Conservation (phyloP, 208 protist genomes). For the Lotmaria passim region DNA sequence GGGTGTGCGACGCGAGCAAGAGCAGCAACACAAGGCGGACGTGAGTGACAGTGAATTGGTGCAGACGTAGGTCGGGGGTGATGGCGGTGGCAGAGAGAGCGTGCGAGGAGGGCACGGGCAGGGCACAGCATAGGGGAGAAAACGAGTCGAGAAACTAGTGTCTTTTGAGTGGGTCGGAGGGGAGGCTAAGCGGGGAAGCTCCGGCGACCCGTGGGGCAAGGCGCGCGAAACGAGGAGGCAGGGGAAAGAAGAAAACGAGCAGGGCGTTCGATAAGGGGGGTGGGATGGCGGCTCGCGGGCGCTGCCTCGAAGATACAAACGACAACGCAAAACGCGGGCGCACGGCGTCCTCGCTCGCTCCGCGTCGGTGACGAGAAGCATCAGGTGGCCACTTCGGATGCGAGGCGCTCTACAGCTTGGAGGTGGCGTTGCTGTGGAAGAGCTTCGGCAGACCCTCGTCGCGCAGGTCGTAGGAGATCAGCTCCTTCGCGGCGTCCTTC, state of each 20-base stretch:
- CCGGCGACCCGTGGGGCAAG: neutral
- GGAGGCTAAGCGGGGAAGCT: neutral
- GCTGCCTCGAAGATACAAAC: no score
- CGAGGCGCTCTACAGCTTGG: conserved; percentile 26
- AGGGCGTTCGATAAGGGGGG: no score
- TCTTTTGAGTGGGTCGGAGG: conserved; percentile 3
- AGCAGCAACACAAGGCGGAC: neutral
- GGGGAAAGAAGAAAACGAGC: no score
- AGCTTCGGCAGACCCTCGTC: conserved; percentile 75
- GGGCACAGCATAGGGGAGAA: neutral
- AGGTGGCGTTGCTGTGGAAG: conserved; percentile 23
- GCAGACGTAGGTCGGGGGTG: no score
- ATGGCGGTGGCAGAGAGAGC: neutral
- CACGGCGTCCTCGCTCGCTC: no score
- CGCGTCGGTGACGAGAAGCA: neutral
- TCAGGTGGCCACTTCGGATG: neutral
- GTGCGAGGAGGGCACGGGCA: neutral
- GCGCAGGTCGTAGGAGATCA: conserved; percentile 33
- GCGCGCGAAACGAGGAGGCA: no score
- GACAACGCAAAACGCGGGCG: no score
- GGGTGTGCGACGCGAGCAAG: neutral
- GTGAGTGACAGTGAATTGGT: no score
- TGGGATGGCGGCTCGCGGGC: no score
- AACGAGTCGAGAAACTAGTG: neutral
- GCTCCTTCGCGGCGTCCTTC: conserved; percentile 25